Conservation (phyloP, 805 yeast species). For the Suhomyces sp. region DNA sequence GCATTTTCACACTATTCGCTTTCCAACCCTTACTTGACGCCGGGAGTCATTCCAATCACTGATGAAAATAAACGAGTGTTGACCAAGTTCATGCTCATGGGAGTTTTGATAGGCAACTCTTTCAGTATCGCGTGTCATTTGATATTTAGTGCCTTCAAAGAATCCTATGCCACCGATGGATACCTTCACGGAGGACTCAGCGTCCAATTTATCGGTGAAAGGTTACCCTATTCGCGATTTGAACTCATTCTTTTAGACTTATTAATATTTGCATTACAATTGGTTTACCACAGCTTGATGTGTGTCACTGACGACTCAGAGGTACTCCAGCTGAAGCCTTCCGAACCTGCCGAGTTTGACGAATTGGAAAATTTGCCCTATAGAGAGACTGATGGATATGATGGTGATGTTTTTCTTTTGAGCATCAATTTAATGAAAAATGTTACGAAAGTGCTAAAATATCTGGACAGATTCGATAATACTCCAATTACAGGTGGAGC, state of each 20-base stretch:
- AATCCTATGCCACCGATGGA: conserved; percentile 15
- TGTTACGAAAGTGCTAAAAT: conserved; percentile 10
- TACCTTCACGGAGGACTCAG: conserved; percentile 34
- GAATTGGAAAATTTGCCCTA: conserved; percentile 14
- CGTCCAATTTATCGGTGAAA: conserved; percentile 41
- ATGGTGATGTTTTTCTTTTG: conserved; percentile 36
- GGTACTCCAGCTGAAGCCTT: conserved; percentile 18
- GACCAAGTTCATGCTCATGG: conserved; percentile 26
- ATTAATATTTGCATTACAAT: conserved; percentile 25
- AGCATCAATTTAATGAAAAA: conserved; percentile 24
- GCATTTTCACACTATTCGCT: conserved; percentile 28
- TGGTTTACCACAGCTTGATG: conserved; percentile 33
- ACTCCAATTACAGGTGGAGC: too few species aligned
- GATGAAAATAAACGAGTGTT: conserved; percentile 30
- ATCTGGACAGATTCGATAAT: conserved; percentile 4
- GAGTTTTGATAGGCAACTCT: conserved; percentile 22
- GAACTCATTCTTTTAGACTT: conserved; percentile 31
- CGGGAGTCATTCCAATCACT: conserved; percentile 11
- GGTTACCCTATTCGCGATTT: conserved; percentile 23
- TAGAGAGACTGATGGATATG: conserved; percentile 36
- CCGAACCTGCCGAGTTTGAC: conserved; percentile 2
- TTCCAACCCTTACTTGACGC: conserved; percentile 27
- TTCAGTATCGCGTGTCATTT: conserved; percentile 27
- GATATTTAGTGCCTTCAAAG: conserved; percentile 24
- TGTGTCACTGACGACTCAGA: conserved; percentile 32